These are phyloP conservation scores for Paecilomyces formosus DNA, from an alignment of 2,329 filamentous ascomycete genomes.

Conservation along the genomic window DNA sequence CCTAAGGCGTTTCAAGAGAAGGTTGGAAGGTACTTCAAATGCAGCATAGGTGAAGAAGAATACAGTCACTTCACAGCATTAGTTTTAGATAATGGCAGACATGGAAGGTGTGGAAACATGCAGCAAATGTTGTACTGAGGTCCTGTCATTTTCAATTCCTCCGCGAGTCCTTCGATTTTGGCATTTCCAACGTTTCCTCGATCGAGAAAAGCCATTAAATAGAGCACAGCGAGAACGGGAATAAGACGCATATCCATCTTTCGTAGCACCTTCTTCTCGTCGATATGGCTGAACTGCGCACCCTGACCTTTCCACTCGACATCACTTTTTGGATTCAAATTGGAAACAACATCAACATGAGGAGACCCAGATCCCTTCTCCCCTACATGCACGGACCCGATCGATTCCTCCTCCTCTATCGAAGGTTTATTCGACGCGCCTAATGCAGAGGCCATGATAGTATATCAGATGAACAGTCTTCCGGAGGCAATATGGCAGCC, in stretches of 20 bases:
- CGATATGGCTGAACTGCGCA: slow-evolving; percentile 25
- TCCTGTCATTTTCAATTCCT: slow-evolving; percentile 14
- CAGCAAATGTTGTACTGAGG: slow-evolving; percentile 18
- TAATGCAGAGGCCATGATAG: not conserved
- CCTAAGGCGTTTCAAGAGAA: slow-evolving; percentile 22
- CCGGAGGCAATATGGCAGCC: not conserved
- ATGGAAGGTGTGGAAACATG: slow-evolving; percentile 1
- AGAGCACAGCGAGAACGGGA: slow-evolving; percentile 31
- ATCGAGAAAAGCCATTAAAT: slow-evolving; percentile 27
- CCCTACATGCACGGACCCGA: not conserved
- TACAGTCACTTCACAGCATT: slow-evolving; percentile 9
- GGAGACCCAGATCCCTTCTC: not conserved
- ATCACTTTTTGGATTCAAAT: not conserved
- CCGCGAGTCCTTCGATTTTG: slow-evolving; percentile 15
- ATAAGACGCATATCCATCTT: slow-evolving; percentile 35
- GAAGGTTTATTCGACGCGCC: not conserved
- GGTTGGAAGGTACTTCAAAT: slow-evolving; percentile 17
- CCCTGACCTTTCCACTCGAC: not conserved
- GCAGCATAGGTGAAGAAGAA: slow-evolving; percentile 17
- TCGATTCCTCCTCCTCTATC: not conserved
- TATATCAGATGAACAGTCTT: not conserved
- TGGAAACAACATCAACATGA: not conserved
- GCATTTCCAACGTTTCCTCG: slow-evolving; percentile 19
- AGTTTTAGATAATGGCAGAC: not conserved
- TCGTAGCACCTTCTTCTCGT: slow-evolving; percentile 33